Evolutionary conservation across 768 basidiomycete genomes (phyloP), one percentile per base, ranked within the genome.

Genomic region (Mycena rosella): DNA sequence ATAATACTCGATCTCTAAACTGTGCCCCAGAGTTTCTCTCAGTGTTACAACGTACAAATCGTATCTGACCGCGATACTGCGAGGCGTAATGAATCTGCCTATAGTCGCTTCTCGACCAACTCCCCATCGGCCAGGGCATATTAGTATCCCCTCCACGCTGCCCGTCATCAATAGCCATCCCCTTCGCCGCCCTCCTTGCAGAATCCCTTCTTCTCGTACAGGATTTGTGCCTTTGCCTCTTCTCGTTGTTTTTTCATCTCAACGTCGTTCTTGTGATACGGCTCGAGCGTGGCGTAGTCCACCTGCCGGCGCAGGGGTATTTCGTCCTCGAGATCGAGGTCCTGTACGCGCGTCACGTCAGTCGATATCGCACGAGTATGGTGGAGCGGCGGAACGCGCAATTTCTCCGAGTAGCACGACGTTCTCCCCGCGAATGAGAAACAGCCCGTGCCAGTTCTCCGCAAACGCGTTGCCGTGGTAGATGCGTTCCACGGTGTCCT

Each of bases 371-470:
- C 13, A 26, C 20, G 24, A 24, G 9, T 36, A 34, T n/a, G n/a
- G n/a, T n/a, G n/a, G 54, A 11, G 36, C n/a, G 3, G 27, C 24
- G 36, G 6, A 36, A 87, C 95, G 77, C 74, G 97, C 98, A 68
- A 99, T 94, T 86, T 99, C 98, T 40, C 98, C 98, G 24, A 99
- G 83, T 66, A 98, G 81, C 36, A 99, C 98, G 18, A 99, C 98
- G 78, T 99, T 99, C 85, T 99, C 98, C 54, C 98, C 98, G 60
- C 98, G 89, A 72, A 99, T 96, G 70, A 99, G 87, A 80, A 95
- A 96, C 30, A 99, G 87, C 4, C 96, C 97, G 67, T 90, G 88
- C 83, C 90, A 92, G 72, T 87, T 89, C 76, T 99, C 96, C 17
- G 95, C 96, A 78, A 91, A 98, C 55, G 90, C 88, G 74, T 91